These are phyloP conservation scores for Rhexocercosporidium sp. DNA, from an alignment of 2,329 filamentous ascomycete species.

Conservation along the genomic window DNA sequence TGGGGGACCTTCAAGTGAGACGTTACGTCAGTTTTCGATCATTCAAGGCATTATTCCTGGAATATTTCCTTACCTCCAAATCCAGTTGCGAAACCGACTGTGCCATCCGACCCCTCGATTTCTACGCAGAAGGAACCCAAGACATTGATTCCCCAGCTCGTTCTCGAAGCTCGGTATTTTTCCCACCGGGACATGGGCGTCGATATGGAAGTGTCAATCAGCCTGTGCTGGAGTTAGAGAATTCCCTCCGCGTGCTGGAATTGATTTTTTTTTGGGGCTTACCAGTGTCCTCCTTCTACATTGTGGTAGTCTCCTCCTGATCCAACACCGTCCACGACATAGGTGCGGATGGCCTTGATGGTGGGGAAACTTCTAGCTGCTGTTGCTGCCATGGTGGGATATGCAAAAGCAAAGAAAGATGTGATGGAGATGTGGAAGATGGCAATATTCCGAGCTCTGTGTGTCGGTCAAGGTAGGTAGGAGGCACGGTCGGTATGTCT, in stretches of 20 bases:
- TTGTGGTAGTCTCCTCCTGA: constrained; percentile 89
- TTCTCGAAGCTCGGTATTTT: constrained; percentile 84
- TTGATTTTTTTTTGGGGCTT: constrained; percentile 42
- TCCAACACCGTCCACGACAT: constrained; percentile 68
- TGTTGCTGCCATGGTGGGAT: constrained; percentile 34
- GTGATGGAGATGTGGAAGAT: background rate
- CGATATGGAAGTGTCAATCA: constrained; percentile 90
- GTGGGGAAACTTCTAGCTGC: constrained; percentile 61
- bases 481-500: background rate
- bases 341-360: constrained; percentile 77
- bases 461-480: background rate
- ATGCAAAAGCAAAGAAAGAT: background rate
- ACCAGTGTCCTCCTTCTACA: constrained; percentile 77
- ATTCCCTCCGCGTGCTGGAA: background rate
- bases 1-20: constrained; percentile 65
- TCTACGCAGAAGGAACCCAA: constrained; percentile 91
- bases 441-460: background rate
- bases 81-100: constrained; percentile 91
- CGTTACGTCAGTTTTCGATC: constrained; percentile 16
- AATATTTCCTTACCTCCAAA: constrained; percentile 69
- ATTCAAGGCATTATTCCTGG: background rate
- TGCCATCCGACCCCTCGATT: constrained; percentile 86
- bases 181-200: constrained; percentile 92
- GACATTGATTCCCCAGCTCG: constrained; percentile 95
- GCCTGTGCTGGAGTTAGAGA: constrained; percentile 64